A percentile compares a stretch with the other conserved stretches of the same genome.
phyloP scores from a whole-genome alignment of 352 stramenopile species.

The Pythium dissimile region DNA sequence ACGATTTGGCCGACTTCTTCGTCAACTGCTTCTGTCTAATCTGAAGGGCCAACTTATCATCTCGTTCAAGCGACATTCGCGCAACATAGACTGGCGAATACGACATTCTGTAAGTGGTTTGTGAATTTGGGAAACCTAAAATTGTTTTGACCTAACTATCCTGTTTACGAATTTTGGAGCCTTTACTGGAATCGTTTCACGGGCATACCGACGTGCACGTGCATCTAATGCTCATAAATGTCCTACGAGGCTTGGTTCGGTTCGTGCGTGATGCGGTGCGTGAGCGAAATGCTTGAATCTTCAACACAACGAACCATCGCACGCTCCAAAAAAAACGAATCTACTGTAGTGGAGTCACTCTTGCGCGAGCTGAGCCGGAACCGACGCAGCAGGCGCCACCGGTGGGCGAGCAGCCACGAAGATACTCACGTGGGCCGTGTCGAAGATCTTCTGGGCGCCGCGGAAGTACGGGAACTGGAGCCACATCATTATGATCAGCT shows the following conservation, averaged over 20 bases:
- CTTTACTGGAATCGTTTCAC: neutral
- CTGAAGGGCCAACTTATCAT: constrained; percentile 6
- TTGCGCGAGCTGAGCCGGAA: neutral
- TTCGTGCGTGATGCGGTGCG: too few species aligned
- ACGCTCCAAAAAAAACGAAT: neutral
- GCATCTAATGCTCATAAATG: too few species aligned
- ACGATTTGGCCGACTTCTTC: too few species aligned
- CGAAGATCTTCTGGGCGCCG: constrained; percentile 78
- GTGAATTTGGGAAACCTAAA: constrained; percentile 5
- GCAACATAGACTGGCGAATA: neutral
- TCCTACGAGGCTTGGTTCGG: too few species aligned
- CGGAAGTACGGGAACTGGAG: constrained; percentile 91
- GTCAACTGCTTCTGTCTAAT: too few species aligned
- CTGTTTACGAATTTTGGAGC: neutral
- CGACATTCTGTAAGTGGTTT: neutral
- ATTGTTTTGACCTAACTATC: neutral
- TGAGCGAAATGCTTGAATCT: neutral
- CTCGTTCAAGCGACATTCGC: constrained; percentile 19
- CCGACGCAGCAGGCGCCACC: neutral
- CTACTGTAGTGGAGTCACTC: neutral
- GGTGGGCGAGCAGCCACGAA: constrained; percentile 40
- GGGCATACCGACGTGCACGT: constrained; percentile 14
- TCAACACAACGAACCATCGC: too few species aligned
- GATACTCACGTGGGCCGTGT: constrained; percentile 64
- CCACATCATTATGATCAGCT: constrained; percentile 83